Percentiles rank a stretch among this genome's conserved stretches.
Evolutionary conservation across 2,329 filamentous ascomycete species (phyloP).

Genomic region (Fusarium xylarioides): DNA sequence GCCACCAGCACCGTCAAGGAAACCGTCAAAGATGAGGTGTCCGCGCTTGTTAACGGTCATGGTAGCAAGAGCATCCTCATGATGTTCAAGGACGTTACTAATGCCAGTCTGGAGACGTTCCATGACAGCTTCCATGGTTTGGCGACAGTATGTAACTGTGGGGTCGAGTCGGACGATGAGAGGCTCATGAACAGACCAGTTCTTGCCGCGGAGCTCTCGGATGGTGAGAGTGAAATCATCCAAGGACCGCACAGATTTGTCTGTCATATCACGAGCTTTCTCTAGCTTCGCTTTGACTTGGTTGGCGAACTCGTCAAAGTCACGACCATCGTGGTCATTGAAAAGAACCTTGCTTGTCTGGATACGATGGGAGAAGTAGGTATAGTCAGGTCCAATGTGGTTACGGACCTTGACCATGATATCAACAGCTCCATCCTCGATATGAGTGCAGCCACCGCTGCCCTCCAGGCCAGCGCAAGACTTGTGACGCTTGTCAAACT

Average conservation of each 20-base stretch:
- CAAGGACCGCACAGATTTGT: constrained; percentile 52
- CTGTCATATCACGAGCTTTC: constrained; percentile 52
- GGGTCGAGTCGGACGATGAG: constrained; percentile 56
- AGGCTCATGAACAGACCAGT: constrained; percentile 59
- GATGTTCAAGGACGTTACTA: constrained; percentile 57
- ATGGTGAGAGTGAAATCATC: constrained; percentile 61
- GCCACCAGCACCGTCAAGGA: constrained; percentile 45
- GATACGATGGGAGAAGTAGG: constrained; percentile 55
- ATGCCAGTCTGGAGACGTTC: constrained; percentile 62
- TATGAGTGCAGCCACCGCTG: constrained; percentile 50
- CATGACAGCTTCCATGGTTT: constrained; percentile 58
- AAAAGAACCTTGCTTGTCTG: constrained; percentile 58
- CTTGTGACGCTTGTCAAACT: constrained; percentile 52
- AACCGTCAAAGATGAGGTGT: constrained; percentile 54
- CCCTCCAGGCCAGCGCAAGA: constrained; percentile 49
- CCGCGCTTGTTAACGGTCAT: constrained; percentile 62
- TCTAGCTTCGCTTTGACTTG: constrained; percentile 51
- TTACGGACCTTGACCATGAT: constrained; percentile 59
- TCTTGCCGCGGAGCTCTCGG: constrained; percentile 55
- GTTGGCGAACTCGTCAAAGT: constrained; percentile 57
- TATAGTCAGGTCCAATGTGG: constrained; percentile 59
- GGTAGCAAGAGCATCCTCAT: constrained; percentile 55
- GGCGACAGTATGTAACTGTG: constrained; percentile 53
- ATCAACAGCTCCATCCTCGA: constrained; percentile 56
- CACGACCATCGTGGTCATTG: constrained; percentile 51